Conservation (phyloP, 495 filamentous ascomycete species). For the Venustampulla echinocandica region DNA sequence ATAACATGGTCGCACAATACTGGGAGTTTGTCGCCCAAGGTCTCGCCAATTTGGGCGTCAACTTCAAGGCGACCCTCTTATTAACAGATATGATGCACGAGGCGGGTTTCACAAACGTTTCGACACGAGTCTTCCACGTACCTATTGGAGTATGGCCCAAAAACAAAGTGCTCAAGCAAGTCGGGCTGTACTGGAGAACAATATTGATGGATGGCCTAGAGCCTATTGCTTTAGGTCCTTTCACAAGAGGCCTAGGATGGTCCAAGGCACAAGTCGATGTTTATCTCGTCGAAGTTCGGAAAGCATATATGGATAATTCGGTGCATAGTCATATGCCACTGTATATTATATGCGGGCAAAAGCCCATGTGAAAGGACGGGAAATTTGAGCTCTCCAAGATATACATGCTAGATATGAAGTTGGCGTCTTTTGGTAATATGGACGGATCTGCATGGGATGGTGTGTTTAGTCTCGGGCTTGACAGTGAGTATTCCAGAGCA, state of each 20-base stretch:
- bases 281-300: slow-evolving; percentile 37
- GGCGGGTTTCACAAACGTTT: slow-evolving; percentile 51
- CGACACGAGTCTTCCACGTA: slow-evolving; percentile 50
- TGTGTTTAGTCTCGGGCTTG: too few species aligned
- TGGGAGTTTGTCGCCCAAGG: slow-evolving; percentile 36
- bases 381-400: too few species aligned
- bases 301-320: slow-evolving; percentile 36
- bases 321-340: slow-evolving; percentile 41
- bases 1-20: slow-evolving; percentile 43
- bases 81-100: slow-evolving; percentile 41
- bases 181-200: slow-evolving; percentile 49
- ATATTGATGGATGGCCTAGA: slow-evolving; percentile 52
- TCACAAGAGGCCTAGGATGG: slow-evolving; percentile 49
- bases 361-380: slow-evolving; percentile 13
- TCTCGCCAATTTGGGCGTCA: slow-evolving; percentile 36
- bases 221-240: slow-evolving; percentile 53
- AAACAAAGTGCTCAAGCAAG: slow-evolving; percentile 52
- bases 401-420: too few species aligned
- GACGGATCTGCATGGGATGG: too few species aligned
- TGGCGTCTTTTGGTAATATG: too few species aligned
- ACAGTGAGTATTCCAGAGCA: too few species aligned
- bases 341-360: slow-evolving; percentile 42
- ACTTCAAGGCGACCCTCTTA: slow-evolving; percentile 41
- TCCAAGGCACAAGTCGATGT: slow-evolving; percentile 36
- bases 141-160: slow-evolving; percentile 61